Base-by-base conservation (phyloP, 1,284 basidiomycete species). In the Anthracocystis walkeri region DNA sequence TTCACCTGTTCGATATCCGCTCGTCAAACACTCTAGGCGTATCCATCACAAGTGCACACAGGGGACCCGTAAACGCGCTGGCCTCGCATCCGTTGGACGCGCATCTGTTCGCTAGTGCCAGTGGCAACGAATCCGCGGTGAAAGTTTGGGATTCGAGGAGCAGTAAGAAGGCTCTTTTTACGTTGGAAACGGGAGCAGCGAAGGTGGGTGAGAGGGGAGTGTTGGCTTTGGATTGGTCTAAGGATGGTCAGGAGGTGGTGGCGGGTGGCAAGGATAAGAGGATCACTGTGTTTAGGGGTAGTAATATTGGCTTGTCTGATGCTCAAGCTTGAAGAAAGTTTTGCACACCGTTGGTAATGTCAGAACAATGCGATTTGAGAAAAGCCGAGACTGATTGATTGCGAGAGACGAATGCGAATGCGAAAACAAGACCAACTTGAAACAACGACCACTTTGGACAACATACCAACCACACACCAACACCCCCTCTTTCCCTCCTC, bases 131-230 rank as follows among this genome's bases (percentile, higher is more conserved):
- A 18, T 72, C 58, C 7, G 53, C 48, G 4, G 59, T 83, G 31
- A 82, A 82, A 48, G 65, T 84, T 10, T 85, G 81, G 81, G 83
- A 85, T 53, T 62, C 69, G 33, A 67, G 83, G 3, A 75, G 69
- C 46, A 56, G 67, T 11, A 77, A 76, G n/a, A 77, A 79, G 53
- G 68, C 83, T 16, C 75, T 85, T n/a, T 85, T 85, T 46, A 58
- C 75, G 16, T 58, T 85, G 14, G 42, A 58, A 12, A 48, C 52
- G 8, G 72, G 12, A 7, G 50, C n/a, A 0, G 49, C 42, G 10
- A 35, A 65, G 27, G 23, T 31, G 20, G 52, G 35, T 0, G 48
- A 58, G 20, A 61, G 63, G 23, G 83, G 82, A 25, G 50, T 82
- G 21, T 54, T 85, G 29, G 75, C 64, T 11, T 49, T 83, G 25